Evolutionary conservation across 2,329 filamentous ascomycete species (phyloP).

Genomic region (Neopestalotiopsis clavispora): DNA sequence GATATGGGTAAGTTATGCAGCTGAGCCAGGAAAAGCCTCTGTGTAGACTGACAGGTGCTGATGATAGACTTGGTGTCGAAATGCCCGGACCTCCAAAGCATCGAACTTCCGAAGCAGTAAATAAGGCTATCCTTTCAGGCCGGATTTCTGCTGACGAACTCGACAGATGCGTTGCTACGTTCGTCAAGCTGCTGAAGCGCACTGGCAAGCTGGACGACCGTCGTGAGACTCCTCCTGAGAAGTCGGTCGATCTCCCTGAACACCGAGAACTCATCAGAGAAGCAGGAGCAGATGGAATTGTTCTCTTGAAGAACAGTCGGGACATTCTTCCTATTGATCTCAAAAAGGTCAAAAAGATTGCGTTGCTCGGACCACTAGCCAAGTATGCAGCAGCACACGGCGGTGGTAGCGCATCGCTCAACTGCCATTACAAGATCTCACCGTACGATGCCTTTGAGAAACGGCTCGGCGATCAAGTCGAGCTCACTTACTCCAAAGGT

Average conservation of each 20-base stretch:
- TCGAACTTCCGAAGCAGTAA: neutral
- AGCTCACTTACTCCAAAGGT: conserved; percentile 10
- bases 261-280: conserved; percentile 5
- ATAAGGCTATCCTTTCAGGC: conserved; percentile 1
- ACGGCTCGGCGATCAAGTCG: neutral
- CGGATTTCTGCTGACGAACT: neutral
- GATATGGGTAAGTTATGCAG: neutral
- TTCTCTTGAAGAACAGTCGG: conserved; percentile 16
- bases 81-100: conserved; percentile 9
- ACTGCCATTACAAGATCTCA: conserved; percentile 6
- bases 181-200: neutral
- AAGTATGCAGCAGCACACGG: conserved; percentile 2
- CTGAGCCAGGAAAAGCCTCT: neutral
- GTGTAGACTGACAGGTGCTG: neutral
- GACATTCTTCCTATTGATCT: conserved; percentile 9
- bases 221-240: neutral
- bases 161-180: neutral
- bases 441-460: neutral
- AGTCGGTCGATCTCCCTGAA: neutral
- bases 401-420: conserved; percentile 11
- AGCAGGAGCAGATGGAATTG: conserved; percentile 7
- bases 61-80: conserved; percentile 1
- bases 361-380: neutral
- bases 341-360: neutral
- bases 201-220: conserved; percentile 9